Conservation (phyloP, 768 basidiomycete genomes). For the Russula emetica region DNA sequence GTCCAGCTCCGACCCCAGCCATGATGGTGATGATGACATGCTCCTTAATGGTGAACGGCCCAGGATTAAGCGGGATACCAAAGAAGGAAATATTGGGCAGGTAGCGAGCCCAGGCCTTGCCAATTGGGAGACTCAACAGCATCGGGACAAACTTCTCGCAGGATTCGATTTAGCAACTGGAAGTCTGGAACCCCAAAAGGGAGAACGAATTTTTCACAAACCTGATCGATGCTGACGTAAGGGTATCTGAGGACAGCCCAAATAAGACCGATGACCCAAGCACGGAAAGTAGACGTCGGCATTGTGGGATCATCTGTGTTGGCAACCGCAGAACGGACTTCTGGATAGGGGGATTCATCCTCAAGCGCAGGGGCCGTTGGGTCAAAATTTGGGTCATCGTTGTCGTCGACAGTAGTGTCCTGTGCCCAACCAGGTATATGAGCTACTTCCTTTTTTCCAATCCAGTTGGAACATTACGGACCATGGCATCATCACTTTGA, state of each 20-base stretch:
- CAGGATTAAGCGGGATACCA: slow-evolving; percentile 55
- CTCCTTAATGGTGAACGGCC: slow-evolving; percentile 73
- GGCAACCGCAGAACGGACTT: slow-evolving; percentile 49
- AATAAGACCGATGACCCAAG: slow-evolving; percentile 38
- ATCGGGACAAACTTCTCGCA: slow-evolving; percentile 52
- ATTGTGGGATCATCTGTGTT: slow-evolving; percentile 47
- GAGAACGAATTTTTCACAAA: slow-evolving; percentile 17
- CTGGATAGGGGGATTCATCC: slow-evolving; percentile 54
- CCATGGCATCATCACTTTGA: neutral
- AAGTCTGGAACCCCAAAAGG: neutral
- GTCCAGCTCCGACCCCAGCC: slow-evolving; percentile 36
- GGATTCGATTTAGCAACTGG: slow-evolving; percentile 6
- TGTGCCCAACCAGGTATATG: neutral
- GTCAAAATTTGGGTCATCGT: slow-evolving; percentile 39
- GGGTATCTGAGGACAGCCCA: slow-evolving; percentile 65
- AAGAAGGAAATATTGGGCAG: slow-evolving; percentile 52
- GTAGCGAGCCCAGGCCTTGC: slow-evolving; percentile 52
- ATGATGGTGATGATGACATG: slow-evolving; percentile 52
- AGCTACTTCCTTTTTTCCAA: no score
- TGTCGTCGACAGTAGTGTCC: slow-evolving; percentile 28
- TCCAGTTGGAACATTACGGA: neutral
- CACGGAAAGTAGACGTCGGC: slow-evolving; percentile 36
- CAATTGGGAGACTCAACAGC: slow-evolving; percentile 62
- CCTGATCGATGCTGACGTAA: slow-evolving; percentile 33
- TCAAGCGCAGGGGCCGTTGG: slow-evolving; percentile 32